Percentiles rank a stretch among this genome's conserved stretches.
These are phyloP conservation scores for Coemansia reversa DNA, from an alignment of 192 early-diverging fungal species.

Conservation along the genomic window DNA sequence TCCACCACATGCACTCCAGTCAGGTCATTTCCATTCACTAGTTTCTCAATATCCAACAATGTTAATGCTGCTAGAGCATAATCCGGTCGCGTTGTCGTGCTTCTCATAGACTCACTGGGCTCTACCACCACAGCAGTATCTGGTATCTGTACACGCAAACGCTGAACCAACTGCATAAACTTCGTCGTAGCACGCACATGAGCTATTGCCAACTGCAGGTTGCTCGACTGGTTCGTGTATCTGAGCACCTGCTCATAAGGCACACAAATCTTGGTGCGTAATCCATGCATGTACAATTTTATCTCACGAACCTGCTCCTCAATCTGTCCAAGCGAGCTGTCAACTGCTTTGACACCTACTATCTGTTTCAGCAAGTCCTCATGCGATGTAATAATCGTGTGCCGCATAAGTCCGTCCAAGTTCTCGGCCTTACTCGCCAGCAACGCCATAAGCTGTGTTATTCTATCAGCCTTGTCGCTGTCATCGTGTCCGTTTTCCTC, in stretches of 20 bases:
- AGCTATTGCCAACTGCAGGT: conserved; percentile 29
- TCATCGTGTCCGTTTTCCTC: not conserved
- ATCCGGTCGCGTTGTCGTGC: conserved; percentile 1
- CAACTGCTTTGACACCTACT: conserved; percentile 21
- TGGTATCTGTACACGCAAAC: conserved; percentile 30
- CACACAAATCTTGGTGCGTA: conserved; percentile 40
- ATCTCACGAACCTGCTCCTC: conserved; percentile 48
- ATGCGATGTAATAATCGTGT: conserved; percentile 12
- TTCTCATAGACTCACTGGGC: not conserved
- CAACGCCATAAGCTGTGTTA: conserved; percentile 13
- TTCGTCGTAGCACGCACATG: conserved; percentile 16
- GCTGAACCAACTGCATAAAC: conserved; percentile 36
- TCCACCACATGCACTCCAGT: conserved; percentile 29
- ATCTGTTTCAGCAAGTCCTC: conserved; percentile 37
- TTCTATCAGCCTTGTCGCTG: conserved; percentile 4
- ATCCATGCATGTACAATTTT: conserved; percentile 28
- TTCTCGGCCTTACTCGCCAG: conserved; percentile 13
- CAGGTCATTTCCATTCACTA: conserved; percentile 13
- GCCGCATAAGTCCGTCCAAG: conserved; percentile 24
- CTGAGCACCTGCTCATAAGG: conserved; percentile 34
- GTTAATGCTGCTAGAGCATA: conserved; percentile 41
- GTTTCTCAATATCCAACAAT: conserved; percentile 32
- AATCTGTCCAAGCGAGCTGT: conserved; percentile 23
- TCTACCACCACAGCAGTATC: not conserved
- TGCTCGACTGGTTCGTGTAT: conserved; percentile 21